A percentile compares a stretch with the other conserved stretches of the same genome.
phyloP scores from a whole-genome alignment of 768 basidiomycete genomes.

The Trametes gibbosa region DNA sequence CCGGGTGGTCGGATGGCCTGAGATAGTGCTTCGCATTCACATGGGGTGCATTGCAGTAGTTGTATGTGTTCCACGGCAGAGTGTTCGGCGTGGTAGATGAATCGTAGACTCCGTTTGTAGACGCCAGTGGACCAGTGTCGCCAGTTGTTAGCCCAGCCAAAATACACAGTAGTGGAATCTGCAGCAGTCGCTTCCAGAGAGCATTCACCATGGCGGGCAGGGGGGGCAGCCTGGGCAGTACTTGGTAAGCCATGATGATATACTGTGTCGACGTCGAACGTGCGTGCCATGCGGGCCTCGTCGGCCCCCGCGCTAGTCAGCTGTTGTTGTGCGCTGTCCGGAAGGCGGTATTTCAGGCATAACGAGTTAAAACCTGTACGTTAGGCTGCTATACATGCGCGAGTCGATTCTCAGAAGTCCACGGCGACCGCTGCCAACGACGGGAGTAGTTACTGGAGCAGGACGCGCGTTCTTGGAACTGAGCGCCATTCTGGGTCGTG shows the following conservation, averaged over 20 bases:
- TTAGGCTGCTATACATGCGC: too few species aligned
- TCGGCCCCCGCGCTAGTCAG: not conserved
- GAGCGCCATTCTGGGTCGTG: too few species aligned
- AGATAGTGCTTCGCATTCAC: conserved; percentile 42
- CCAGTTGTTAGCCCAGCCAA: not conserved
- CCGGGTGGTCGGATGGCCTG: conserved; percentile 26
- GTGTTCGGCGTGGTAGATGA: conserved; percentile 40
- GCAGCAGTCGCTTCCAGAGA: not conserved
- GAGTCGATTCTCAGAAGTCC: too few species aligned
- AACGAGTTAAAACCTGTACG: not conserved
- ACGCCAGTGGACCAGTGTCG: conserved; percentile 12
- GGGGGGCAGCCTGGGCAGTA: conserved; percentile 21
- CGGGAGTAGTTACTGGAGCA: not conserved
- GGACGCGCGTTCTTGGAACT: too few species aligned
- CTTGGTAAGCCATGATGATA: not conserved
- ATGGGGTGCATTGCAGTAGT: conserved; percentile 54
- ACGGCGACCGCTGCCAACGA: not conserved
- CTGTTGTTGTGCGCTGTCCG: not conserved
- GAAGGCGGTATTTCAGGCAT: too few species aligned
- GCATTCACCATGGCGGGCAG: conserved; percentile 24
- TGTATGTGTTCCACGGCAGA: conserved; percentile 50
- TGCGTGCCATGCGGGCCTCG: not conserved
- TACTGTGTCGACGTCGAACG: not conserved
- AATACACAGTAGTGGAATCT: not conserved
- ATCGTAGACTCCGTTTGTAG: conserved; percentile 40